Base-by-base conservation (phyloP, 495 filamentous ascomycete genomes). In the Neurospora discreta region DNA sequence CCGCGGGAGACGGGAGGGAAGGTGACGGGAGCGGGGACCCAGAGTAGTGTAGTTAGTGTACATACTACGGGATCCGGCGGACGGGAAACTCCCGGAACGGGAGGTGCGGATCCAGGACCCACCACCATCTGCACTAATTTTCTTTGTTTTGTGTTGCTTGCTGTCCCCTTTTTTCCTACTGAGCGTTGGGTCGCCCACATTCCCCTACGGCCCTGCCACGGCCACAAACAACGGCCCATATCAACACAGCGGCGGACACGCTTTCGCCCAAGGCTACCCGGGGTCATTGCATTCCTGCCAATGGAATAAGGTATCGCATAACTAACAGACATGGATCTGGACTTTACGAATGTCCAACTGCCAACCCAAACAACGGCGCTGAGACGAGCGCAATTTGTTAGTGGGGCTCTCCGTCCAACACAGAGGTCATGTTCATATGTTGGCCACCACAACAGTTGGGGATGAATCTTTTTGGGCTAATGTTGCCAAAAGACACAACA, bases 381-480 rank as follows among this genome's bases (percentile, higher is more conserved):
- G 20, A 52, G 26, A 52, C 4, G 44, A 23, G 44, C 11, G 13
- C 20, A 52, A 3, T 23, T 52, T 52, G 44, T 52, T 15, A 52
- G 44, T 52, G 44, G 44, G 44, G 11, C 10, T 23, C 44, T 92
- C 8, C 90, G 90, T 15, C 91, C 92, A 39, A n/a, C n/a, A n/a
- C n/a, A n/a, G n/a, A n/a, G n/a, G n/a, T n/a, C n/a, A n/a, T n/a
- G n/a, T n/a, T n/a, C n/a, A n/a, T n/a, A n/a, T n/a, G n/a, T n/a
- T n/a, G n/a, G n/a, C n/a, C n/a, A n/a, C n/a, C 44, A 26, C 5
- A 52, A 26, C 9, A 23, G 44, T 33, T 52, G 20, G 44, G 20
- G 44, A 52, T 52, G 10, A 13, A 4, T n/a, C 8, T 23, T 43
- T 44, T 23, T 52, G 20, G 44, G 44, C 26, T 52, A 15, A 52